These are phyloP conservation scores for Coniochaeta sp. DNA, from an alignment of 2,329 filamentous ascomycete genomes.

Conservation along the genomic window DNA sequence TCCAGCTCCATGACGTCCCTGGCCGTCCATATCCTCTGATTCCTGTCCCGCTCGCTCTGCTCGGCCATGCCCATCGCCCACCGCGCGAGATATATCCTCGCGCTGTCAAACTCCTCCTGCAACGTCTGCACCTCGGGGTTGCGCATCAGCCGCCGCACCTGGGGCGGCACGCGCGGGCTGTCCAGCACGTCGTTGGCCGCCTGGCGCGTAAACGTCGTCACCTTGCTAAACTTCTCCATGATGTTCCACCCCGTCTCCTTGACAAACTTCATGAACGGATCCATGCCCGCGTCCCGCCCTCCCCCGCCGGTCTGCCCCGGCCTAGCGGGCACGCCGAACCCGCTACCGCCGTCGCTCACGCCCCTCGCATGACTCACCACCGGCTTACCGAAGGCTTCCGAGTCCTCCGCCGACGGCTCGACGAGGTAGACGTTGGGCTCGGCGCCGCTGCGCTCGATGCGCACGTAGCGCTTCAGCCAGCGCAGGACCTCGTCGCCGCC, in stretches of 20 bases:
- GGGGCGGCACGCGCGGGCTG: conserved; percentile 83
- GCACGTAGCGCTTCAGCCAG: conserved; percentile 81
- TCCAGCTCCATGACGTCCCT: conserved; percentile 90
- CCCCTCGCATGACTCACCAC: conserved; percentile 34
- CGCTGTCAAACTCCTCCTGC: conserved; percentile 96
- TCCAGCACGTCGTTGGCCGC: conserved; percentile 90
- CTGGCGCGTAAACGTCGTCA: conserved; percentile 88
- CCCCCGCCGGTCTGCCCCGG: conserved; percentile 23
- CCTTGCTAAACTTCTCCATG: conserved; percentile 92
- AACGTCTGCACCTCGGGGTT: conserved; percentile 93
- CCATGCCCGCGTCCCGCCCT: conserved; percentile 66
- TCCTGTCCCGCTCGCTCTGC: conserved; percentile 83
- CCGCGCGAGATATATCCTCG: conserved; percentile 83
- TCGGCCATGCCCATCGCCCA: conserved; percentile 99
- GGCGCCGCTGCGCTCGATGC: conserved; percentile 72
- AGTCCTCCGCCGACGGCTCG: conserved; percentile 80
- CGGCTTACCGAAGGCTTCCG: conserved; percentile 67
- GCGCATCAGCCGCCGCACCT: conserved; percentile 73
- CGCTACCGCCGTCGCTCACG: conserved; percentile 26
- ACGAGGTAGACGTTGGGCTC: conserved; percentile 90
- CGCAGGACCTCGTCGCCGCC: conserved; percentile 90
- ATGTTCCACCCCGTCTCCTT: conserved; percentile 96
- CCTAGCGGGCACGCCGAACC: conserved; percentile 12
- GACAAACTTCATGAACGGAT: conserved; percentile 85
- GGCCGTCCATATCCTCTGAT: conserved; percentile 85